Evolutionary conservation across 2,329 filamentous ascomycete species (phyloP).

Genomic region (Claviceps lovelessii): DNA sequence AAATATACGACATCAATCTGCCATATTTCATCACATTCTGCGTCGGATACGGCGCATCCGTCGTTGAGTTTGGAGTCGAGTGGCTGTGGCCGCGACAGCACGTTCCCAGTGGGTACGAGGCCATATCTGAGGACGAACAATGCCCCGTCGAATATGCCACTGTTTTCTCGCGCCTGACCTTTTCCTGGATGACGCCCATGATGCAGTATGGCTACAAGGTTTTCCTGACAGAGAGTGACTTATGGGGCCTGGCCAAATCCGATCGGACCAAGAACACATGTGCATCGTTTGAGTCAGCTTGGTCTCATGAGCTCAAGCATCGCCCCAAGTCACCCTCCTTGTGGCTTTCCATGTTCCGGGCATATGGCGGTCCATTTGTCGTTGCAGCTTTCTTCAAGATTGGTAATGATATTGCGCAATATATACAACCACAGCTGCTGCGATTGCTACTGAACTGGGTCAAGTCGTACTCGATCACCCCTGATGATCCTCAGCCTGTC

Average conservation of each 20-base stretch:
- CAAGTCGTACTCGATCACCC: conserved; percentile 49
- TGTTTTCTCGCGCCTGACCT: conserved; percentile 84
- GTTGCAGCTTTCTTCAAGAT: conserved; percentile 75
- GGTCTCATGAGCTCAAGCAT: conserved; percentile 59
- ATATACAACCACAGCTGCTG: conserved; percentile 81
- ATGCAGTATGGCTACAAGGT: conserved; percentile 91
- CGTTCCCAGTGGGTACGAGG: conserved; percentile 38
- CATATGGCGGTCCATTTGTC: conserved; percentile 74
- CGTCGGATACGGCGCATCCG: conserved; percentile 54
- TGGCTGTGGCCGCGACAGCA: conserved; percentile 74
- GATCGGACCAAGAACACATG: conserved; percentile 70
- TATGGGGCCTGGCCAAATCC: conserved; percentile 75
- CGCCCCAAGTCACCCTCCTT: conserved; percentile 49
- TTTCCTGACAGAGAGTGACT: conserved; percentile 83
- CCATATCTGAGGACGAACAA: conserved; percentile 44
- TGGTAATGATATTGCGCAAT: conserved; percentile 73
- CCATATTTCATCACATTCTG: conserved; percentile 69
- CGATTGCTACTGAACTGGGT: conserved; percentile 75
- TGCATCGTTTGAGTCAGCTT: conserved; percentile 54
- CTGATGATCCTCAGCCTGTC: conserved; percentile 54
- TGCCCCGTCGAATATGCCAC: conserved; percentile 80
- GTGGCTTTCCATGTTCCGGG: conserved; percentile 72
- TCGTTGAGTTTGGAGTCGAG: conserved; percentile 62
- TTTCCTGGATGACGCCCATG: conserved; percentile 97
- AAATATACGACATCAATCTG: conserved; percentile 49